These are phyloP conservation scores for Bruguiera hainesii DNA, from an alignment of 441 rosid species.

Conservation along the genomic window DNA sequence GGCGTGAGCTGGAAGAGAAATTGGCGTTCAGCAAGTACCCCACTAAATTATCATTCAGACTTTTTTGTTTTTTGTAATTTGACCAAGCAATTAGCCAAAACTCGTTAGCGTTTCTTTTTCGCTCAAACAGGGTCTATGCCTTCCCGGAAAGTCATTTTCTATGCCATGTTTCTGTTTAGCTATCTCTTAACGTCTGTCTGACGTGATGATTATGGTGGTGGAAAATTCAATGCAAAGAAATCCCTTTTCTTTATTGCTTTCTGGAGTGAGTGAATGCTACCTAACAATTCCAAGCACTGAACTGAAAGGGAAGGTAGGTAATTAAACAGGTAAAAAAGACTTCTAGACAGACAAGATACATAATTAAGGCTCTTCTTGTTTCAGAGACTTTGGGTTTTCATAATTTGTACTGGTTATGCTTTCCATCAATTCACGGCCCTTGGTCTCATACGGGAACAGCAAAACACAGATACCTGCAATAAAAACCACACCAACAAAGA, in stretches of 20 bases:
- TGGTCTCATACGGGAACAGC: slow-evolving; percentile 79
- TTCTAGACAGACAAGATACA: too few relatives aligned
- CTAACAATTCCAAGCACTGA: too few relatives aligned
- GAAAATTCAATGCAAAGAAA: too few relatives aligned
- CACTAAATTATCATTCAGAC: background rate
- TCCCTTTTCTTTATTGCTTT: too few relatives aligned
- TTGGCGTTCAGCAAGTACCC: background rate
- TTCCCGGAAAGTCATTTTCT: background rate
- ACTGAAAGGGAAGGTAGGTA: too few relatives aligned
- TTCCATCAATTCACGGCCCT: slow-evolving; percentile 51
- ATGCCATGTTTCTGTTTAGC: background rate
- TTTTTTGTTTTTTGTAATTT: too few relatives aligned
- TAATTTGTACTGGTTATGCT: slow-evolving; percentile 34
- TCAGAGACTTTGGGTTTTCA: slow-evolving; percentile 6
- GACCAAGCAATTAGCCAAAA: background rate
- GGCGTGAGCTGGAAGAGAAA: background rate
- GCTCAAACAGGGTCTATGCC: background rate
- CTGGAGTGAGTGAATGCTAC: too few relatives aligned
- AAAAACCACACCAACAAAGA: slow-evolving; percentile 56
- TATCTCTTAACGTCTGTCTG: background rate
- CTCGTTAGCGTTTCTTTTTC: background rate
- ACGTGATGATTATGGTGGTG: background rate
- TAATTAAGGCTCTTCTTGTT: slow-evolving; percentile 6
- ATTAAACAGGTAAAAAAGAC: too few relatives aligned
- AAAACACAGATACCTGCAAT: slow-evolving; percentile 58